Base-by-base conservation (phyloP, 306 rosid species). In the Fagus crenata region DNA sequence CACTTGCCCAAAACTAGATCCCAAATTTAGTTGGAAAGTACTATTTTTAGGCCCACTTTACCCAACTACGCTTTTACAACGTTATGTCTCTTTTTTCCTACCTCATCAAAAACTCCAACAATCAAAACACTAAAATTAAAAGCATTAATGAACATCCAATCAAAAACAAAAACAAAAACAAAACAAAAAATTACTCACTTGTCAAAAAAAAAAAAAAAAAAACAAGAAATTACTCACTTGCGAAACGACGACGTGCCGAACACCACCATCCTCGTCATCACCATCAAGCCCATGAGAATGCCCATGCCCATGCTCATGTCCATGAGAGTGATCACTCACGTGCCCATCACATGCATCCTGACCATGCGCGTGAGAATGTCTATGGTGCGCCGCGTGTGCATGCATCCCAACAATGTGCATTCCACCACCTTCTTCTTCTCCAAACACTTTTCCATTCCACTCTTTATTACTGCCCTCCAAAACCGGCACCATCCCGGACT, bases 341-440 rank as follows among this genome's bases (percentile, higher is more conserved):
- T 69, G 74, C 6, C 91, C 91, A 1, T 86, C 89, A 31, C 97
- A 95, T 1, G 91, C 83, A 0, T 87, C 97, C 37, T 86, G 83
- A 11, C 93, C 97, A 1, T 85, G 91, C 1, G 91, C 77, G 46
- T 95, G 98, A 76, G 68, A 89, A 22, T 92, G 98, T 32, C 91
- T 75, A 74, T 96, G 97, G 73, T 91, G 99, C 41, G 93, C 98
- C 2, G 90, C 97, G 67, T 96, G 99, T 4, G 98, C 99, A 77
- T 89, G 99, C 90, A 96, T 92, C 17, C 99, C 99, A 7, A 92
- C 97, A 4, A 95, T 95, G 81, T 95, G 99, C 97, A 96, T 92
- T 35, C 93, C 97, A 2, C 99, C 99, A 39, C 91, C 86, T 9
- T 91, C 97, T 36, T 92, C 99, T 73, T 88, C 98, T 3, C 99